phyloP scores from a whole-genome alignment of 2,329 filamentous ascomycete genomes.

The Curvularia sp. region DNA sequence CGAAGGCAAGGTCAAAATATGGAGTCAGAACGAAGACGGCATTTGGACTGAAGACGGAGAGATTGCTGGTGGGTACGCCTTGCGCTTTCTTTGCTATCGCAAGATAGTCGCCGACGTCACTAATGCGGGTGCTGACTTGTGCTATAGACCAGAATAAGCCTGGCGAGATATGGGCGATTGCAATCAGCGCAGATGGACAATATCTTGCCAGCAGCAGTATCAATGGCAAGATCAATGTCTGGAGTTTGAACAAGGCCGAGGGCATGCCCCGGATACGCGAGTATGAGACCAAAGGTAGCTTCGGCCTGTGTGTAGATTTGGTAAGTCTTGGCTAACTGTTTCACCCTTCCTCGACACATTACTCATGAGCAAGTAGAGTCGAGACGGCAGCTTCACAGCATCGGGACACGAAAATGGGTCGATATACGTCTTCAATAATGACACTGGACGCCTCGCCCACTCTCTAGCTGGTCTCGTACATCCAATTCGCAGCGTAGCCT shows the following conservation, averaged over 20 bases:
- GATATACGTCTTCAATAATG: constrained; percentile 94
- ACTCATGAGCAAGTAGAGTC: constrained; percentile 55
- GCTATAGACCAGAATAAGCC: constrained; percentile 62
- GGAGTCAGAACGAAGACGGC: constrained; percentile 65
- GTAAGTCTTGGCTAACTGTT: constrained; percentile 48
- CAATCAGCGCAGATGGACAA: constrained; percentile 81
- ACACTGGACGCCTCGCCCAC: constrained; percentile 82
- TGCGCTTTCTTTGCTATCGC: constrained; percentile 21
- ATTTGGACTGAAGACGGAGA: constrained; percentile 61
- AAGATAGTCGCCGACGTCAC: background rate
- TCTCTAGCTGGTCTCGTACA: constrained; percentile 86
- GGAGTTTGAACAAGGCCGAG: constrained; percentile 67
- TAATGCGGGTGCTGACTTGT: constrained; percentile 13
- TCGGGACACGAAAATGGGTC: constrained; percentile 92
- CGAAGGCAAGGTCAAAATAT: constrained; percentile 85
- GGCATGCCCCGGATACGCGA: constrained; percentile 72
- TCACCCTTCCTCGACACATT: background rate
- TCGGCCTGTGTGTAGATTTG: constrained; percentile 87
- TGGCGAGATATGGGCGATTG: constrained; percentile 85
- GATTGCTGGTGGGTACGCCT: constrained; percentile 52
- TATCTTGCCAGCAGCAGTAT: constrained; percentile 88
- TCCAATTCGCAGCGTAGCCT: constrained; percentile 82
- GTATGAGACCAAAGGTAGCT: constrained; percentile 92
- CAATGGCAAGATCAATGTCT: constrained; percentile 88
- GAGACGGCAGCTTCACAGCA: constrained; percentile 83